Evolutionary conservation across 1,139 yeast species (phyloP).

Genomic region (Taiozyma sp.): DNA sequence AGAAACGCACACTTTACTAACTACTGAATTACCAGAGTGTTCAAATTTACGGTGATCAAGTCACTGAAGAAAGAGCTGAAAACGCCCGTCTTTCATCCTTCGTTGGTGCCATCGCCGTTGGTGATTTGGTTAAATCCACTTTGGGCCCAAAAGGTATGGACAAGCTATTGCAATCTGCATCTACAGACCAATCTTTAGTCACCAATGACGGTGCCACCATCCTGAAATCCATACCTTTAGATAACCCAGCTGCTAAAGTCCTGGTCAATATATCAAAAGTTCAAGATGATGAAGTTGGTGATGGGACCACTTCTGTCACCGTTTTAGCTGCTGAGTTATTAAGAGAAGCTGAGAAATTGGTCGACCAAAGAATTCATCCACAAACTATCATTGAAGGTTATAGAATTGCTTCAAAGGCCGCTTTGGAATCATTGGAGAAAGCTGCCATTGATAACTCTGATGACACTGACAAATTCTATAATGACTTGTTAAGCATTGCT

Average conservation of each 20-base stretch:
- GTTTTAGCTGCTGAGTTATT: constrained; percentile 88
- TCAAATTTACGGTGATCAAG: constrained; percentile 95
- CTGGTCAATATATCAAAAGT: constrained; percentile 93
- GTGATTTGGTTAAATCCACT: constrained; percentile 93
- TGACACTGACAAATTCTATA: constrained; percentile 59
- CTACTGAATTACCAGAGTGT: constrained; percentile 36
- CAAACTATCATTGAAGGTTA: constrained; percentile 96
- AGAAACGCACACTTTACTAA: constrained; percentile 1
- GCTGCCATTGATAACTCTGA: constrained; percentile 73
- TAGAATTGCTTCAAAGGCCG: constrained; percentile 82
- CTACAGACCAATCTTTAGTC: constrained; percentile 71
- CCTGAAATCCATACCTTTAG: constrained; percentile 88
- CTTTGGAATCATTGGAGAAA: constrained; percentile 72
- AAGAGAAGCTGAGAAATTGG: constrained; percentile 91
- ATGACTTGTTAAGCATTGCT: constrained; percentile 82
- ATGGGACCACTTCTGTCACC: constrained; percentile 98
- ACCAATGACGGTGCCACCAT: constrained; percentile 99
- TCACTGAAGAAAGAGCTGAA: constrained; percentile 95
- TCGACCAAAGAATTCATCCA: constrained; percentile 93
- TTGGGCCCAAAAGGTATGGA: constrained; percentile 99
- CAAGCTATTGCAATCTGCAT: constrained; percentile 83
- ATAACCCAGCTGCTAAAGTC: constrained; percentile 98
- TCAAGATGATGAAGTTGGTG: constrained; percentile 98
- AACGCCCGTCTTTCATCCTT: constrained; percentile 96
- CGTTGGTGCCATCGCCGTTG: constrained; percentile 98